Percentiles rank a stretch among this genome's conserved stretches.
phyloP scores from a whole-genome alignment of 2,329 filamentous ascomycete species.

The Neodidymelliopsis sp. region DNA sequence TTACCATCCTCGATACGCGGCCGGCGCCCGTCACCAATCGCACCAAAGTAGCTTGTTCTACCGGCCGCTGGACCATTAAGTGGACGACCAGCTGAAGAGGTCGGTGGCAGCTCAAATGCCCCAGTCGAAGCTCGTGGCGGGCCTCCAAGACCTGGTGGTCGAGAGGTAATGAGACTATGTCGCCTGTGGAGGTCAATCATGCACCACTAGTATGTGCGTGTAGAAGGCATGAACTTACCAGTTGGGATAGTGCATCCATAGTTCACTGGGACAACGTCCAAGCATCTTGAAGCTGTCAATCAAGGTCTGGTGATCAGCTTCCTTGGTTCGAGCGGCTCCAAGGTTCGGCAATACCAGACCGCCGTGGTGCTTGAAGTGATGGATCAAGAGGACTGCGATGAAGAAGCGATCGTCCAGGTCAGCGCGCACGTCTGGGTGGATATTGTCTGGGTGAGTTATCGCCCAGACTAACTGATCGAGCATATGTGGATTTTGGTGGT shows the following conservation, averaged over 20 bases:
- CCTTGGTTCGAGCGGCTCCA: neutral
- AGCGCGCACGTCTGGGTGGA: constrained; percentile 6
- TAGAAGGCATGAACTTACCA: neutral
- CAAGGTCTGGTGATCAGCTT: neutral
- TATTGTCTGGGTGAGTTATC: constrained; percentile 1
- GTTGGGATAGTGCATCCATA: constrained; percentile 7
- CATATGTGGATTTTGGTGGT: neutral
- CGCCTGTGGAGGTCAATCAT: neutral
- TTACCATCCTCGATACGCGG: no score
- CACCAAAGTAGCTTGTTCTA: no score
- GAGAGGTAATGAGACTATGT: neutral
- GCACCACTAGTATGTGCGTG: no score
- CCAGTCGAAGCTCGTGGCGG: no score
- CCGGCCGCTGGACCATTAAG: no score
- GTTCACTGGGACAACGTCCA: neutral
- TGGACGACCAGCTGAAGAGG: no score
- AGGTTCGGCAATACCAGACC: constrained; percentile 19
- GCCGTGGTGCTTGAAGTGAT: constrained; percentile 21
- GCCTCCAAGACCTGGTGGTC: constrained; percentile 1
- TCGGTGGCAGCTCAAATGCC: neutral
- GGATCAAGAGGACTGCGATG: constrained; percentile 16
- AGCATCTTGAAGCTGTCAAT: neutral
- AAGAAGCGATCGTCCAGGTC: constrained; percentile 4
- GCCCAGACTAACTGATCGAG: constrained; percentile 22
- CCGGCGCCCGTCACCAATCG: no score